Percentiles rank a stretch among this genome's conserved stretches.
These are phyloP conservation scores for Alternaria ethzedia DNA, from an alignment of 2,329 filamentous ascomycete genomes.

Conservation along the genomic window DNA sequence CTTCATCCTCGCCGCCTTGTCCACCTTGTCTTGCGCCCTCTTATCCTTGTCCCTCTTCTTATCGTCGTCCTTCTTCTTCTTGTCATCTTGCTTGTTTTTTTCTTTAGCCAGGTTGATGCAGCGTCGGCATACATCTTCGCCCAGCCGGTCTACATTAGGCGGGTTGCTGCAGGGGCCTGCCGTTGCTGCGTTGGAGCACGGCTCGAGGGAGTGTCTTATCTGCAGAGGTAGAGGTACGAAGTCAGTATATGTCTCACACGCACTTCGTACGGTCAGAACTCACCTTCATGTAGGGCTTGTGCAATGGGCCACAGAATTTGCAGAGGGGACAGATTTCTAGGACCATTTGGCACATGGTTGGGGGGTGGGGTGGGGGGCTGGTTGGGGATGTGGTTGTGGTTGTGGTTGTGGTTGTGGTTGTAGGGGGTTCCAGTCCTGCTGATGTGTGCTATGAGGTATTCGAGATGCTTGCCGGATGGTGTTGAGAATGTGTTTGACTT, in stretches of 20 bases:
- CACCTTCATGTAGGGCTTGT: background rate
- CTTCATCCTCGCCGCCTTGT: background rate
- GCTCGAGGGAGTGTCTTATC: background rate
- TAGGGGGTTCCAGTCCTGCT: background rate
- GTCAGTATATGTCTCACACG: too few relatives aligned
- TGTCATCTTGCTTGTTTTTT: background rate
- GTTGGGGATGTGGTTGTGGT: background rate
- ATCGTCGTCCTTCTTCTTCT: background rate
- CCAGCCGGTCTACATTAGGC: too few relatives aligned
- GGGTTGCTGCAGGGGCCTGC: background rate
- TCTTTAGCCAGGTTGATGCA: background rate
- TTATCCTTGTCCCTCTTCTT: background rate
- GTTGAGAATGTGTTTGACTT: background rate
- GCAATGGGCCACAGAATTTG: background rate
- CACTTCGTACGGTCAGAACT: too few relatives aligned
- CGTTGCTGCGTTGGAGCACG: background rate
- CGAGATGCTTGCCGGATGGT: background rate
- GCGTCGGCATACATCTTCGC: background rate
- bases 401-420: too few relatives aligned
- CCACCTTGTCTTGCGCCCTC: background rate
- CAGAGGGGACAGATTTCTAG: background rate
- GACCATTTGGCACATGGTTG: background rate
- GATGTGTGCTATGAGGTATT: rapidly evolving
- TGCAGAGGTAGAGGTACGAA: too few relatives aligned
- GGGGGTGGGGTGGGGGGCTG: background rate